These are phyloP conservation scores for Arabidopsis suecica DNA, from an alignment of 345 rosid species.

Conservation along the genomic window DNA sequence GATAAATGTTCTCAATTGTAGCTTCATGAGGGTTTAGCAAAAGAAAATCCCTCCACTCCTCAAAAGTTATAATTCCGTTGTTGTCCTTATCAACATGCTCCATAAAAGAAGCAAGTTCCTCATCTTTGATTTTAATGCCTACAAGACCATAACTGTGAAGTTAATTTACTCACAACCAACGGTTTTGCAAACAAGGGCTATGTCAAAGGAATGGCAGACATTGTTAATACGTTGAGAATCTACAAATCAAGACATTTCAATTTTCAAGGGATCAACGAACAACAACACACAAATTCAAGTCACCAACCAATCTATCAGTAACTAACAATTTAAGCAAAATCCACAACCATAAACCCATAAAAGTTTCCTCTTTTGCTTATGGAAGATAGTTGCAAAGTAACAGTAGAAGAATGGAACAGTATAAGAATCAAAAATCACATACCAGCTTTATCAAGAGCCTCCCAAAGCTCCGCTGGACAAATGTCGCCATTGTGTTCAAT, in stretches of 20 bases:
- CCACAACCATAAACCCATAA: background rate
- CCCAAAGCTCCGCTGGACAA: slow-evolving; percentile 82
- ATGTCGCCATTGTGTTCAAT: slow-evolving; percentile 84
- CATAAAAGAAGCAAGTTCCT: slow-evolving; percentile 84
- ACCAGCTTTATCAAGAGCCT: slow-evolving; percentile 91
- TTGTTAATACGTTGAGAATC: too few species aligned
- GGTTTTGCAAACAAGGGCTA: too few species aligned
- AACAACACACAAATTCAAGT: background rate
- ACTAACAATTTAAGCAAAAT: background rate
- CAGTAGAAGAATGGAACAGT: slow-evolving; percentile 17
- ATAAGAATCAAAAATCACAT: slow-evolving; percentile 31
- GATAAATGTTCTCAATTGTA: slow-evolving; percentile 89
- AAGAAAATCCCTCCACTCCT: slow-evolving; percentile 99
- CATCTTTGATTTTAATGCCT: slow-evolving; percentile 90
- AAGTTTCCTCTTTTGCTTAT: slow-evolving; percentile 12
- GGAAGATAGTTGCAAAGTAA: background rate
- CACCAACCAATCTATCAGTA: background rate
- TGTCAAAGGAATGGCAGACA: too few species aligned
- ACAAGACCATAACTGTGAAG: slow-evolving; percentile 52
- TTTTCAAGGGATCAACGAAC: too few species aligned
- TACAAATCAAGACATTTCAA: too few species aligned
- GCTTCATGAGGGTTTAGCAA: slow-evolving; percentile 95
- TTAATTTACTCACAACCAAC: slow-evolving; percentile 32
- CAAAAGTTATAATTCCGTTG: slow-evolving; percentile 90
- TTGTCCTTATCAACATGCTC: slow-evolving; percentile 98